Conservation (phyloP, 345 rosid genomes). For the Trapa bicornis region DNA sequence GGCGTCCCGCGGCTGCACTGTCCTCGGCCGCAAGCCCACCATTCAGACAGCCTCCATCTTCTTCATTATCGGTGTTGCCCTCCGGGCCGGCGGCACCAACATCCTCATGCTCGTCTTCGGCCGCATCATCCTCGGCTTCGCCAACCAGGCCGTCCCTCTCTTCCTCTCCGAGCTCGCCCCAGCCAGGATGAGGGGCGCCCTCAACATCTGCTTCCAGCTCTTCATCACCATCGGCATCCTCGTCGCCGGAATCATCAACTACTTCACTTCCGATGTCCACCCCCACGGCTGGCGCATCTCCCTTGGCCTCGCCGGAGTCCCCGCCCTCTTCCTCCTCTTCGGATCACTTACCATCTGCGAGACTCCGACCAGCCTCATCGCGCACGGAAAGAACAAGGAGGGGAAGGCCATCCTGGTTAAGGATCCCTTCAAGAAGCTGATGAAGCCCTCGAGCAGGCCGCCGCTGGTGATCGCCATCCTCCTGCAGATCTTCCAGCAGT, state of each 20-base stretch:
- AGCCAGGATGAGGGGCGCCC: slow-evolving; percentile 25
- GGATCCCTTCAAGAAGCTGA: slow-evolving; percentile 39
- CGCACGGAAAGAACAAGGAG: slow-evolving; percentile 28
- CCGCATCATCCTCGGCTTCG: slow-evolving; percentile 57
- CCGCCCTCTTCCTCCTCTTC: slow-evolving; percentile 29
- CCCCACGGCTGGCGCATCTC: slow-evolving; percentile 35
- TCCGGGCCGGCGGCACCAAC: slow-evolving; percentile 31
- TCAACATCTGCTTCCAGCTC: slow-evolving; percentile 54
- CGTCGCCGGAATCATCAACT: slow-evolving; percentile 43
- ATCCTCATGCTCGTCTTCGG: slow-evolving; percentile 47
- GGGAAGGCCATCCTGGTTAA: slow-evolving; percentile 30
- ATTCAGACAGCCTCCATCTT: slow-evolving; percentile 58
- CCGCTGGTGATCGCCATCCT: slow-evolving; percentile 25
- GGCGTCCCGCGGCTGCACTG: slow-evolving; percentile 38
- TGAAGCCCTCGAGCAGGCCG: slow-evolving; percentile 22
- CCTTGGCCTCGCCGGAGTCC: slow-evolving; percentile 25
- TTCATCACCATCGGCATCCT: slow-evolving; percentile 59
- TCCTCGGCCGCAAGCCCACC: slow-evolving; percentile 51
- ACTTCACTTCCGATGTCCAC: slow-evolving; percentile 16
- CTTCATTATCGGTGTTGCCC: slow-evolving; percentile 41
- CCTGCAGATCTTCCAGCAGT: slow-evolving; percentile 29
- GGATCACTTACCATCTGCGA: slow-evolving; percentile 41
- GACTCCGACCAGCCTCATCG: slow-evolving; percentile 59
- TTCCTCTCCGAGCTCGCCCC: slow-evolving; percentile 46
- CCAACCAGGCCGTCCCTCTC: slow-evolving; percentile 50